These are phyloP conservation scores for Suillus ampliporus DNA, from an alignment of 768 basidiomycete genomes.

Conservation along the genomic window DNA sequence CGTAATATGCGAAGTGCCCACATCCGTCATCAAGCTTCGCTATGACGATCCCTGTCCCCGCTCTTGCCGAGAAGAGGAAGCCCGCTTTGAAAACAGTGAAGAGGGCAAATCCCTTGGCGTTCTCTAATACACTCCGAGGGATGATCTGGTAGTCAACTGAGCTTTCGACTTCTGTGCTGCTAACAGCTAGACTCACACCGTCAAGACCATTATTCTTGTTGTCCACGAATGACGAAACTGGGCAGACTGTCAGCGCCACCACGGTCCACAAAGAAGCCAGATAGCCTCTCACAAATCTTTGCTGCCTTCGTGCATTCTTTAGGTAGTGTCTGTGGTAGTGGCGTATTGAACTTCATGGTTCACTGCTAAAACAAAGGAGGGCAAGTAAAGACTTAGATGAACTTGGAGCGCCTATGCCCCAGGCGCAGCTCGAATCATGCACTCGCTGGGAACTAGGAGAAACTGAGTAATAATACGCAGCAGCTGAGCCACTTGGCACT, in stretches of 20 bases:
- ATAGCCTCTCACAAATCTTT: conserved; percentile 78
- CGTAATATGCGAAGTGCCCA: conserved; percentile 45
- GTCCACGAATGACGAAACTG: conserved; percentile 88
- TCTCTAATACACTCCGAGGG: conserved; percentile 57
- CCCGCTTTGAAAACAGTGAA: conserved; percentile 83
- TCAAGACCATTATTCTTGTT: conserved; percentile 83
- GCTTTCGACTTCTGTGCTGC: neutral
- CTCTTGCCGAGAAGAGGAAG: conserved; percentile 75
- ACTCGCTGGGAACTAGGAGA: conserved; percentile 1
- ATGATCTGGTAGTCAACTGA: conserved; percentile 47
- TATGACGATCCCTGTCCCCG: conserved; percentile 87
- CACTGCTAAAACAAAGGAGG: conserved; percentile 1
- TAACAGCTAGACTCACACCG: conserved; percentile 50
- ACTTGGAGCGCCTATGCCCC: conserved; percentile 3
- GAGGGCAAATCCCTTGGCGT: conserved; percentile 83
- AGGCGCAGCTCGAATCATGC: conserved; percentile 7
- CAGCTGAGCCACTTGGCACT: too few species aligned
- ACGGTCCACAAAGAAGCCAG: neutral
- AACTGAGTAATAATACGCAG: conserved; percentile 24
- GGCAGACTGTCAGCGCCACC: conserved; percentile 12
- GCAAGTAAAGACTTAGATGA: neutral
- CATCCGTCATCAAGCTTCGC: conserved; percentile 82
- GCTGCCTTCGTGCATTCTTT: conserved; percentile 90
- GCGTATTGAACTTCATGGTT: conserved; percentile 55
- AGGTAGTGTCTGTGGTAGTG: conserved; percentile 60